Conservation (phyloP, 306 rosid species). For the Lithocarpus polystachyus region DNA sequence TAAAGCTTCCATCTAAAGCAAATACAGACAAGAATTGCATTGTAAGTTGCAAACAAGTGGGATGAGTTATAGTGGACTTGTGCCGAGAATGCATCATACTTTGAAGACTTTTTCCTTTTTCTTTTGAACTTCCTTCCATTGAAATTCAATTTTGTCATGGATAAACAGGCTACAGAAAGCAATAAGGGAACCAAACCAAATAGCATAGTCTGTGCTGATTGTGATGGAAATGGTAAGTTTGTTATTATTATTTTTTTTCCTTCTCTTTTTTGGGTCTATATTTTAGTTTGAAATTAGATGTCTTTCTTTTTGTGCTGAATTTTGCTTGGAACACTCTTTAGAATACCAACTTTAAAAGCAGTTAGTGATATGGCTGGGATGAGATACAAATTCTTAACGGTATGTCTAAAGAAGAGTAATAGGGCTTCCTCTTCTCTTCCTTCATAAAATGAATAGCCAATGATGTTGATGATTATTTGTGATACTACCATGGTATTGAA, state of each 20-base stretch:
- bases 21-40: neutral
- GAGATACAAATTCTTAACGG: neutral
- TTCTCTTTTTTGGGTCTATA: neutral
- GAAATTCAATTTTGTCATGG: conserved; percentile 18
- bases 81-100: conserved; percentile 7
- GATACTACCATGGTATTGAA: neutral
- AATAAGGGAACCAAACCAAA: conserved; percentile 36
- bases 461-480: neutral
- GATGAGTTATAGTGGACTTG: conserved; percentile 9
- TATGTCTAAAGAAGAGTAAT: neutral
- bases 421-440: neutral
- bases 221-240: conserved; percentile 91
- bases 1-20: neutral
- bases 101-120: neutral
- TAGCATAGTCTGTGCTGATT: conserved; percentile 64
- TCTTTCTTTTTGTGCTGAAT: neutral
- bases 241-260: neutral
- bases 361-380: neutral
- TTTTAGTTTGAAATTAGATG: neutral
- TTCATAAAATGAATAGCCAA: neutral
- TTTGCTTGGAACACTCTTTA: neutral
- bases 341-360: neutral
- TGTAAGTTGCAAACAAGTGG: neutral
- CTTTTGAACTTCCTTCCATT: conserved; percentile 14
- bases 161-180: conserved; percentile 66